phyloP scores from a whole-genome alignment of 2,329 filamentous ascomycete species.

The Rhynchosporium secalis region DNA sequence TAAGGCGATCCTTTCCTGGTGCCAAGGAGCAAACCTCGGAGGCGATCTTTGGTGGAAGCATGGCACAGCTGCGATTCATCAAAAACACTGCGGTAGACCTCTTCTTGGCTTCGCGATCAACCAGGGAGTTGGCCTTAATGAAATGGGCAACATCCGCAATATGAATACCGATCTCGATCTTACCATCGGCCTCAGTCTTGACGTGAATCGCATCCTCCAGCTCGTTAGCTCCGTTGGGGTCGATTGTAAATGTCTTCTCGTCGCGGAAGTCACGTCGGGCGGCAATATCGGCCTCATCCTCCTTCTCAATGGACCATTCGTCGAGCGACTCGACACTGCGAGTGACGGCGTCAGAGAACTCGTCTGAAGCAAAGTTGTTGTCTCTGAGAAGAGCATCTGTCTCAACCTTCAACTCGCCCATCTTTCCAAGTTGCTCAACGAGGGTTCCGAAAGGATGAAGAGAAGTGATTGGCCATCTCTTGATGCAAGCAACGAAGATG shows the following conservation, averaged over 20 bases:
- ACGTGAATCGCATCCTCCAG: constrained; percentile 92
- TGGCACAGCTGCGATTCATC: constrained; percentile 76
- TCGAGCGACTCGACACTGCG: constrained; percentile 83
- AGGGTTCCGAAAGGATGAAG: constrained; percentile 97
- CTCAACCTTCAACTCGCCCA: constrained; percentile 96
- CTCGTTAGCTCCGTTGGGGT: constrained; percentile 83
- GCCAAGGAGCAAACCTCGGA: constrained; percentile 84
- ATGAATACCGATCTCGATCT: constrained; percentile 92
- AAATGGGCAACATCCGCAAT: constrained; percentile 96
- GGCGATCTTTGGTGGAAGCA: constrained; percentile 84
- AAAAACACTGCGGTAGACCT: constrained; percentile 94
- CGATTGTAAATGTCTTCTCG: constrained; percentile 88
- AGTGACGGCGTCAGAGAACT: constrained; percentile 94
- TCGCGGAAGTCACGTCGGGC: constrained; percentile 86
- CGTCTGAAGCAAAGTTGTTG: constrained; percentile 97
- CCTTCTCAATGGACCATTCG: constrained; percentile 84
- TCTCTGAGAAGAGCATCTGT: constrained; percentile 95
- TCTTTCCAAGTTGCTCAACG: constrained; percentile 93
- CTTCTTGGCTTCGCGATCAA: constrained; percentile 97
- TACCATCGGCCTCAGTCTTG: constrained; percentile 78
- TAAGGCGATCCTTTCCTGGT: constrained; percentile 85
- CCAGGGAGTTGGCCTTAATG: constrained; percentile 91
- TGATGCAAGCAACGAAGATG: constrained; percentile 98
- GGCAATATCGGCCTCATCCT: constrained; percentile 72
- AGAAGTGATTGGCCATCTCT: constrained; percentile 99